Base-by-base conservation (phyloP, 2,329 filamentous ascomycete species). In the Fusarium temperatum region DNA sequence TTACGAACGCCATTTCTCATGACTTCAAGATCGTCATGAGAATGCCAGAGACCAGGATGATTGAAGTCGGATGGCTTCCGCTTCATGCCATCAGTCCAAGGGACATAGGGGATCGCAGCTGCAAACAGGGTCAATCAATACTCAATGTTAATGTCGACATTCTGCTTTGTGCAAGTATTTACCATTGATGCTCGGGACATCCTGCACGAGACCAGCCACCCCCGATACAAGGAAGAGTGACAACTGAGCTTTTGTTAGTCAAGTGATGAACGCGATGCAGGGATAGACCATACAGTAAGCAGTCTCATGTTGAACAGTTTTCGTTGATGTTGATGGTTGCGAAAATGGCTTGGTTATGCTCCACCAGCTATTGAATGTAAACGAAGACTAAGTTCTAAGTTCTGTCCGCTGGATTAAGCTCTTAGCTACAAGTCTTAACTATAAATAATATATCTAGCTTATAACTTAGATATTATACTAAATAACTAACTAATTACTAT, bases 351-450 rank as follows among this genome's bases (percentile, higher is more conserved):
- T 15, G 7, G 45, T 6, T 15, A 11, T 48, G 13, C 20, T 30
- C 14, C 3, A n/a, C 45, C 6, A 30, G 6, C 10, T 15, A 22
- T 15, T 7, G 12, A 47, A 22, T 2, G 24, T 28, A 0, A 47
- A 28, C 13, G 8, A 3, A 22, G 7, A 20, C 9, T n/a, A n/a
- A n/a, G n/a, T n/a, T n/a, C n/a, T n/a, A n/a, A n/a, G n/a, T n/a
- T n/a, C n/a, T n/a, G n/a, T n/a, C n/a, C n/a, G n/a, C n/a, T n/a
- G n/a, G n/a, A n/a, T n/a, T n/a, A n/a, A n/a, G n/a, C n/a, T n/a
- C n/a, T n/a, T n/a, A n/a, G n/a, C n/a, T n/a, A n/a, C n/a, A n/a
- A n/a, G n/a, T n/a, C n/a, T n/a, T n/a, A n/a, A n/a, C n/a, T n/a
- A n/a, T n/a, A n/a, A n/a, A n/a, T n/a, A n/a, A n/a, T n/a, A n/a